Percentiles rank a stretch among this genome's conserved stretches.
These are phyloP conservation scores for Echinosophora koreensis DNA, from an alignment of 306 rosid species.

Conservation along the genomic window DNA sequence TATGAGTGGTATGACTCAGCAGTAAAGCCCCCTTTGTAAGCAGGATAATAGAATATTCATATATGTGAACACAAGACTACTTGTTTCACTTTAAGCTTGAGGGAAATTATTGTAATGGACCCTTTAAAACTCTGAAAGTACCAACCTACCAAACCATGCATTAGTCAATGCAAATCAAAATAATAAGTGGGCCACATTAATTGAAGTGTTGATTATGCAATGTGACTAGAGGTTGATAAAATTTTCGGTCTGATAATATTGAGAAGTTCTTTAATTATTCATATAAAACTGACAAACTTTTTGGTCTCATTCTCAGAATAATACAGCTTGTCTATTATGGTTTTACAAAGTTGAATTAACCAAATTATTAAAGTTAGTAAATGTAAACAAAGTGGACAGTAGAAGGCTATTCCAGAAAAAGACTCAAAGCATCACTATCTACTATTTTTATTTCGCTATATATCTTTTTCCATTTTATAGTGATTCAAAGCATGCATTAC, in stretches of 20 bases:
- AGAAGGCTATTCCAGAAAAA: slow-evolving; percentile 35
- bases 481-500: slow-evolving; percentile 46
- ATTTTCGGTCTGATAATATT: slow-evolving; percentile 38
- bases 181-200: slow-evolving; percentile 52
- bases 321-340: slow-evolving; percentile 30
- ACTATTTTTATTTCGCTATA: slow-evolving; percentile 23
- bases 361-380: neutral
- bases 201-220: slow-evolving; percentile 47
- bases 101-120: slow-evolving; percentile 54
- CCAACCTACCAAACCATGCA: slow-evolving; percentile 60
- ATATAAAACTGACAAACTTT: neutral
- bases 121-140: slow-evolving; percentile 53
- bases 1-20: slow-evolving; percentile 25
- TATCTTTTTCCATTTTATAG: slow-evolving; percentile 40
- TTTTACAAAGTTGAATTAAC: slow-evolving; percentile 35
- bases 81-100: slow-evolving; percentile 45
- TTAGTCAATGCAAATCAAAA: slow-evolving; percentile 53
- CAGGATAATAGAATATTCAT: slow-evolving; percentile 43
- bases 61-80: slow-evolving; percentile 50
- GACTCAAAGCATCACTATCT: slow-evolving; percentile 43
- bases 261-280: slow-evolving; percentile 18
- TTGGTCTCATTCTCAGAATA: slow-evolving; percentile 11
- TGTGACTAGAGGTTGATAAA: slow-evolving; percentile 20
- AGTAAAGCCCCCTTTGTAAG: slow-evolving; percentile 7
- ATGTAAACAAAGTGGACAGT: slow-evolving; percentile 34